Base-by-base conservation (phyloP, 2,329 filamentous ascomycete species). In the Trichoderma koningiopsis region DNA sequence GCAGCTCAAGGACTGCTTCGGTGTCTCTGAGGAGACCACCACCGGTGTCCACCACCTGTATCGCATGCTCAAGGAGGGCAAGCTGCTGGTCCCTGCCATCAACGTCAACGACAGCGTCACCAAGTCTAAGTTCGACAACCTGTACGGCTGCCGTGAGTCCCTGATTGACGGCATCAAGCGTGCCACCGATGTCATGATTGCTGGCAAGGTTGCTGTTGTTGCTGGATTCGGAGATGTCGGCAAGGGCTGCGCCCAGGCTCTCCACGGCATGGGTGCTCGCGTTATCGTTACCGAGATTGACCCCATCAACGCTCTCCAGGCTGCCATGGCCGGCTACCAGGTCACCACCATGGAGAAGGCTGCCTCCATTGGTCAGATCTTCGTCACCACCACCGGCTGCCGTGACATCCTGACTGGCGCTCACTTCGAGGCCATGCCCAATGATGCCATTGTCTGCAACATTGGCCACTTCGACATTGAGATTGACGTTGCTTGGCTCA, bases 81-180 rank as follows among this genome's bases (percentile, higher is more conserved):
- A 89, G 83, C 93, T 98, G 74, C 91, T 97, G 73, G 92, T 97
- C 75, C 96, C 96, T 76, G 88, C 95, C 84, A 93, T 98, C 91
- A 99, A 99, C 85, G 95, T 99, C 88, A 98, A 99, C 87, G 95
- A 99, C 90, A 94, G 92, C 71, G 95, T 99, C 81, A 99, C 96
- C 84, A 99, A 98, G 91, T 97, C 94, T 86, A 99, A 99, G 90
- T 99, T 99, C 83, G 96, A 98, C 90, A 99, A 99, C 91, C 87
- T 98, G 75, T 99, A 98, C 89, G 95, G 96, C 81, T 98, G 96
- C 93, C 91, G 94, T 82, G 96, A 98, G 88, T 97, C 95, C 73
- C 92, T 99, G 78, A 91, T 99, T 79, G 96, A 99, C 83, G 96
- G 96, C 83, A 98, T 99, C 91, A 99, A 98, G 92, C 95, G 95